Conservation (phyloP, 176 grass and related monocot species). For the Ananas comosus region DNA sequence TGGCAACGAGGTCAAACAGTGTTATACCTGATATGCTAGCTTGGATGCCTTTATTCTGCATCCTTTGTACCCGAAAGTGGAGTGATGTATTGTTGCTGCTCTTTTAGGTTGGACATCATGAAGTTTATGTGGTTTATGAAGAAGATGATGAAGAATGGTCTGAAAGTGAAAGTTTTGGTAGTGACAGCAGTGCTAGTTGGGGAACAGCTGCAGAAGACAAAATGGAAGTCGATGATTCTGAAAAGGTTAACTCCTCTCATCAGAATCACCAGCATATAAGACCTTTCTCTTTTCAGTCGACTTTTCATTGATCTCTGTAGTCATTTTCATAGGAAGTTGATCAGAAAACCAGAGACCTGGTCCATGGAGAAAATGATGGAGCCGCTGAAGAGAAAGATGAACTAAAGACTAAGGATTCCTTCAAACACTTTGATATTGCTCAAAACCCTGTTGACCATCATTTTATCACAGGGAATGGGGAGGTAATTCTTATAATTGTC, state of each 20-base stretch:
- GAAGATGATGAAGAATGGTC: constrained; percentile 71
- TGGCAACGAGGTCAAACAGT: neutral
- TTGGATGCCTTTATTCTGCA: neutral
- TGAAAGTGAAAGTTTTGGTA: constrained; percentile 47
- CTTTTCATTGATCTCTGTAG: constrained; percentile 19
- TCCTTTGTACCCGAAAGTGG: neutral
- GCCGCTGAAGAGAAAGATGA: constrained; percentile 18
- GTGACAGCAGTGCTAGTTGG: constrained; percentile 68
- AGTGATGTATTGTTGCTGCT: constrained; percentile 12
- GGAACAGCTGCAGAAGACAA: constrained; percentile 89
- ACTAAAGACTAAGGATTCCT: constrained; percentile 25
- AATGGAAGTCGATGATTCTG: constrained; percentile 49
- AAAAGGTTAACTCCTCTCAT: constrained; percentile 44
- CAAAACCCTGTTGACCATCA: constrained; percentile 73
- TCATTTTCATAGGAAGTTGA: constrained; percentile 26
- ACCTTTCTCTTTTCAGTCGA: constrained; percentile 7
- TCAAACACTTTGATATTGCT: constrained; percentile 87
- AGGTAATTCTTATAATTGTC: constrained; percentile 23
- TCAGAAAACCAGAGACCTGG: constrained; percentile 11
- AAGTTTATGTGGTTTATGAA: constrained; percentile 78
- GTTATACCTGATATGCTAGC: neutral
- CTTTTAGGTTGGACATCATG: constrained; percentile 81
- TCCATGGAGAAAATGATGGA: neutral
- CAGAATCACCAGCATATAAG: neutral
- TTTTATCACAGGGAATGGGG: constrained; percentile 49